Conservation (phyloP, 192 early-diverging fungal genomes). For the Coemansia aciculifera region DNA sequence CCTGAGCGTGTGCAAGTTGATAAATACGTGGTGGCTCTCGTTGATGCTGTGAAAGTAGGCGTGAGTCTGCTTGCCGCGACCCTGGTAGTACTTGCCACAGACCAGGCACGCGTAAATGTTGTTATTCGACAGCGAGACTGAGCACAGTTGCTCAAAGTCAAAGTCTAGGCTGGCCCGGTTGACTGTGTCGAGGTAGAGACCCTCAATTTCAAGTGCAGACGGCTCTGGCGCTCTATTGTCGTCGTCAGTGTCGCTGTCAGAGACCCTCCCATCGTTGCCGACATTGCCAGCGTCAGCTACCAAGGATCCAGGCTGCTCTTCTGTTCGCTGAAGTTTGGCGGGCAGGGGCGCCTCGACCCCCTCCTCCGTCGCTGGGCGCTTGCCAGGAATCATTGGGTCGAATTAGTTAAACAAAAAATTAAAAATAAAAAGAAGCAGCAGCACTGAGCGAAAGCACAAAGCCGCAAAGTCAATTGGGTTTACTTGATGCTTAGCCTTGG, state of each 20-base stretch:
- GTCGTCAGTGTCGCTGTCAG: not conserved
- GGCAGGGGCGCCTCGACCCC: not conserved
- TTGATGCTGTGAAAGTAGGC: constrained; percentile 96
- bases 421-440: not conserved
- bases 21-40: constrained; percentile 94
- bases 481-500: too few species aligned
- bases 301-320: not conserved
- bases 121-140: constrained; percentile 86
- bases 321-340: constrained; percentile 14
- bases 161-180: constrained; percentile 89
- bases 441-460: not conserved
- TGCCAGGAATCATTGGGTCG: constrained; percentile 9
- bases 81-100: constrained; percentile 95
- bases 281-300: not conserved
- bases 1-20: constrained; percentile 82
- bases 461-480: not conserved
- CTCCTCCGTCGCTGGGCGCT: constrained; percentile 4
- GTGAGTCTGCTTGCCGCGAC: constrained; percentile 85
- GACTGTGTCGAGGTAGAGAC: constrained; percentile 81
- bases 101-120: constrained; percentile 97
- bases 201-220: constrained; percentile 25
- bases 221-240: constrained; percentile 8
- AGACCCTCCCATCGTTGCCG: not conserved
- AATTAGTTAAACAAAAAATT: not conserved
- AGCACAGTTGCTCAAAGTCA: constrained; percentile 98